phyloP scores from a whole-genome alignment of 768 basidiomycete species.

The Boletales sp. region DNA sequence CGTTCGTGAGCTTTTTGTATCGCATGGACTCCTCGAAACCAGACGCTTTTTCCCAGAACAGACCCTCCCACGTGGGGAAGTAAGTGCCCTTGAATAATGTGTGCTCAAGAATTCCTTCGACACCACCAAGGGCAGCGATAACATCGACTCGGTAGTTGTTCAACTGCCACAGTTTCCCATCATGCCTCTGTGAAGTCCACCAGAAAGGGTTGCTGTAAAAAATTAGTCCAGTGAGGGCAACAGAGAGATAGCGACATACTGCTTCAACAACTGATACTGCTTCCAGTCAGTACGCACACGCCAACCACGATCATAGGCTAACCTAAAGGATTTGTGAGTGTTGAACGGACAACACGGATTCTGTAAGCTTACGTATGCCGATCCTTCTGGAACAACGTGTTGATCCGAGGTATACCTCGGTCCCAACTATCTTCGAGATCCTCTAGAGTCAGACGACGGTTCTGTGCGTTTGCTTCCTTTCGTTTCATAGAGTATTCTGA shows the following conservation, averaged over 20 bases:
- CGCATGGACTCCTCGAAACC: constrained; percentile 97
- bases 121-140: constrained; percentile 95
- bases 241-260: constrained; percentile 45
- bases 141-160: constrained; percentile 99
- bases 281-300: constrained; percentile 98
- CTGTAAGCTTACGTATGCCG: constrained; percentile 68
- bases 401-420: constrained; percentile 97
- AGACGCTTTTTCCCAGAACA: constrained; percentile 98
- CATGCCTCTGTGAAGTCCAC: constrained; percentile 98
- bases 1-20: constrained; percentile 96
- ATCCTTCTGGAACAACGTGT: constrained; percentile 98
- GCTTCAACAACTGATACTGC: constrained; percentile 90
- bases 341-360: background rate
- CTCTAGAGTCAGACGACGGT: constrained; percentile 93
- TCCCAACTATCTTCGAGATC: constrained; percentile 99
- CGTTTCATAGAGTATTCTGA: constrained; percentile 99
- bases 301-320: constrained; percentile 99
- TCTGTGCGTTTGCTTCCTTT: constrained; percentile 99
- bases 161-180: constrained; percentile 94
- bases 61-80: constrained; percentile 97
- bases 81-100: constrained; percentile 97
- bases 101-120: constrained; percentile 95
- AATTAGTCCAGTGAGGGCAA: constrained; percentile 7
- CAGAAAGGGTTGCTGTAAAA: constrained; percentile 88
- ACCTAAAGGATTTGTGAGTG: constrained; percentile 33